These are phyloP conservation scores for Arachis monticola DNA, from an alignment of 331 rosid genomes.

Conservation along the genomic window DNA sequence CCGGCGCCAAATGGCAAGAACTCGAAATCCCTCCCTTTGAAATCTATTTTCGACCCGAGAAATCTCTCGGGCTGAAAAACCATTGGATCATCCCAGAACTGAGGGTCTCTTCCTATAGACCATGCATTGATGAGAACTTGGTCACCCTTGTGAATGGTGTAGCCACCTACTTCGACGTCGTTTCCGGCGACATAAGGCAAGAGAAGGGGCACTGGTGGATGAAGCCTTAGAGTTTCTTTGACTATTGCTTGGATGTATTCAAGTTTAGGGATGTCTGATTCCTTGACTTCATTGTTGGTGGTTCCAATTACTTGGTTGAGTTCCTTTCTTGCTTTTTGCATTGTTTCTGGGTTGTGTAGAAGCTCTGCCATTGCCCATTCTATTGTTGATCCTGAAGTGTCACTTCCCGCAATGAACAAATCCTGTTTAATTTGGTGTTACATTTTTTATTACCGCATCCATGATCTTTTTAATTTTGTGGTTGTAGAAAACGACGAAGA, in stretches of 20 bases:
- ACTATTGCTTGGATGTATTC: constrained; percentile 54
- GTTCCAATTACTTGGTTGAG: constrained; percentile 37
- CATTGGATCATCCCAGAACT: constrained; percentile 48
- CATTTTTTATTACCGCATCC: too few relatives aligned
- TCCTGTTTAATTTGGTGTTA: constrained; percentile 38
- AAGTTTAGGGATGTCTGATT: constrained; percentile 53
- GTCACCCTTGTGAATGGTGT: constrained; percentile 49
- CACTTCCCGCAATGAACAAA: constrained; percentile 64
- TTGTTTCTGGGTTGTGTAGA: constrained; percentile 43
- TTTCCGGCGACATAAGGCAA: constrained; percentile 52
- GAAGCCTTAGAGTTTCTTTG: constrained; percentile 59
- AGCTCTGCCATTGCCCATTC: constrained; percentile 70
- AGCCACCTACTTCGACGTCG: constrained; percentile 43
- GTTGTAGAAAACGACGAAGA: too few relatives aligned
- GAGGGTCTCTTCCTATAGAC: constrained; percentile 53
- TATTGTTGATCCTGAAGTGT: constrained; percentile 58
- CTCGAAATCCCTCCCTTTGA: constrained; percentile 54
- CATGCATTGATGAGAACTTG: constrained; percentile 56
- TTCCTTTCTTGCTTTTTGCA: constrained; percentile 50
- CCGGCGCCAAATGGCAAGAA: constrained; percentile 58
- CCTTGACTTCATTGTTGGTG: constrained; percentile 42
- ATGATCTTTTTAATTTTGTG: too few relatives aligned
- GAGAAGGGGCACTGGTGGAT: constrained; percentile 59
- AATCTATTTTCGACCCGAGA: constrained; percentile 40
- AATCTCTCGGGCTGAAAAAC: constrained; percentile 52